Percentiles rank a stretch among this genome's conserved stretches.
Conservation (phyloP, 1,284 basidiomycete genomes). For the Golubevia sp. region DNA sequence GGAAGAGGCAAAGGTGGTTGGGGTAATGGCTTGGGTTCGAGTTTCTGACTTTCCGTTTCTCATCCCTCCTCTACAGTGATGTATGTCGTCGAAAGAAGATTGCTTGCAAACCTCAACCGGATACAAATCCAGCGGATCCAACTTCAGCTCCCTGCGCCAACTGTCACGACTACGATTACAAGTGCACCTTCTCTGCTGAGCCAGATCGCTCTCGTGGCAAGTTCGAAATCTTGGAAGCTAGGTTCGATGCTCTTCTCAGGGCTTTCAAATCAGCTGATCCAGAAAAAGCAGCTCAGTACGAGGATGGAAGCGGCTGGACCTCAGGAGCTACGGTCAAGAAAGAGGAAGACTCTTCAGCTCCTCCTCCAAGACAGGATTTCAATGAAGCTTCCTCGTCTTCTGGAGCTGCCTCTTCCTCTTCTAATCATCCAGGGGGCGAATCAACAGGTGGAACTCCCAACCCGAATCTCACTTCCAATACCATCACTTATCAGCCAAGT, state of each 20-base stretch:
- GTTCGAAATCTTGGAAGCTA: conserved; percentile 53
- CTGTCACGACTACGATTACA: conserved; percentile 35
- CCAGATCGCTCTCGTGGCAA: conserved; percentile 38
- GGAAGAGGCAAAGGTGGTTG: too few species aligned
- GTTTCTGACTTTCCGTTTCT: too few species aligned
- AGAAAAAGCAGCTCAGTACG: conserved; percentile 35
- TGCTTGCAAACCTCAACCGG: conserved; percentile 45
- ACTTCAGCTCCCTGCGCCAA: conserved; percentile 21
- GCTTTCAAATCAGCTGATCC: conserved; percentile 41
- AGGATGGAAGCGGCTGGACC: conserved; percentile 34
- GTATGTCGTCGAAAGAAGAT: conserved; percentile 50
- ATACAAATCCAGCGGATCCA: conserved; percentile 33
- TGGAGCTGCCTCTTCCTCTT: background rate
- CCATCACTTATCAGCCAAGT: background rate
- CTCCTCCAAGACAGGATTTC: too few species aligned
- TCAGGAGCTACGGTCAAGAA: conserved; percentile 19
- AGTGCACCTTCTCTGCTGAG: conserved; percentile 40
- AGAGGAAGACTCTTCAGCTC: conserved; percentile 1
- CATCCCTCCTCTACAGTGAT: conserved; percentile 12
- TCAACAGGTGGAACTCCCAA: background rate
- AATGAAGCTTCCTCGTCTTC: background rate
- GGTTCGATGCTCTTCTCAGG: conserved; percentile 39
- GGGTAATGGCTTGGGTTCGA: too few species aligned
- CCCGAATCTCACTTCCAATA: background rate
- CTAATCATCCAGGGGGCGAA: background rate